phyloP scores from a whole-genome alignment of 2,329 filamentous ascomycete species.

The Pseudogymnoascus sp. region DNA sequence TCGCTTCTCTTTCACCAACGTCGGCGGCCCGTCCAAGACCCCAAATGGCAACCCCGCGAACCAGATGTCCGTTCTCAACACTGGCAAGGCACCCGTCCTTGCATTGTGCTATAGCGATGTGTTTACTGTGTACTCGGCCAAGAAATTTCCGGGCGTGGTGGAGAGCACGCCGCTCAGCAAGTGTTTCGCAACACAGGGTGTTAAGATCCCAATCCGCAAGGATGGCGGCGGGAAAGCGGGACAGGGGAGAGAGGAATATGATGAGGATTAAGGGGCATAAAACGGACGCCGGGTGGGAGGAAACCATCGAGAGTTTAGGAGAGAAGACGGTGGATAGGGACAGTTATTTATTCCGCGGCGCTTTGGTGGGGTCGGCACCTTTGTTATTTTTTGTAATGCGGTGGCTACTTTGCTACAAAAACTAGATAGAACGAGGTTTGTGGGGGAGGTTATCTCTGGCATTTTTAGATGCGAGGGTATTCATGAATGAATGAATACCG shows the following conservation, averaged over 20 bases:
- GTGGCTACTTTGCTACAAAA: neutral
- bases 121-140: slow-evolving; percentile 92
- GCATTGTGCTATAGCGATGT: slow-evolving; percentile 78
- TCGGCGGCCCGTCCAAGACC: slow-evolving; percentile 45
- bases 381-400: slow-evolving; percentile 4
- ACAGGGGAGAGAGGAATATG: neutral
- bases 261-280: slow-evolving; percentile 1
- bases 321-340: neutral
- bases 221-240: slow-evolving; percentile 43
- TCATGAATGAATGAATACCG: neutral
- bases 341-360: neutral
- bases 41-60: slow-evolving; percentile 31
- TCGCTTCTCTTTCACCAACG: slow-evolving; percentile 72
- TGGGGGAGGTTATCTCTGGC: neutral
- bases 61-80: slow-evolving; percentile 50
- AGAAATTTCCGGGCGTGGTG: slow-evolving; percentile 96
- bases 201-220: slow-evolving; percentile 93
- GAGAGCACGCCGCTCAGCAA: slow-evolving; percentile 88
- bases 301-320: neutral
- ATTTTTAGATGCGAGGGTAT: neutral
- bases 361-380: neutral
- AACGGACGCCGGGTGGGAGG: neutral
- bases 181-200: slow-evolving; percentile 84
- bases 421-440: neutral
- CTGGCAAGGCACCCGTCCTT: slow-evolving; percentile 68